These are phyloP conservation scores for Zymoseptoria ardabiliae DNA, from an alignment of 2,329 filamentous ascomycete species.

Conservation along the genomic window DNA sequence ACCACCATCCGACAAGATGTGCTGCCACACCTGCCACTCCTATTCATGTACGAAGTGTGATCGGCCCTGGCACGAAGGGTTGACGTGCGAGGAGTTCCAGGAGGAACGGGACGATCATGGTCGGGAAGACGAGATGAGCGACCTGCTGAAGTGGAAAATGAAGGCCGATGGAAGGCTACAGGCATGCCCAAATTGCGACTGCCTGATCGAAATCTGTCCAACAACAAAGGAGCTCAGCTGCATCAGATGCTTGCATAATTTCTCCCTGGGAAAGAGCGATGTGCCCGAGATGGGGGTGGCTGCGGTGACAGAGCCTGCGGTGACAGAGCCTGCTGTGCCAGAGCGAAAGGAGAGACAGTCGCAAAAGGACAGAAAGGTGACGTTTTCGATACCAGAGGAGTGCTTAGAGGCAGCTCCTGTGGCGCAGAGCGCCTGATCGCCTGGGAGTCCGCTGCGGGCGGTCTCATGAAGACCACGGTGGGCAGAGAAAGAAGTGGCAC, in stretches of 20 bases:
- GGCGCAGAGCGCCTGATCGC: not conserved
- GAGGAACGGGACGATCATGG: not conserved
- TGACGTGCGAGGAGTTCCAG: conserved; percentile 8
- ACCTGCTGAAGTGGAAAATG: not conserved
- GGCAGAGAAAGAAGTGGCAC: not conserved
- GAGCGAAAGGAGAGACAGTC: not conserved
- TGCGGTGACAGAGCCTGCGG: too few relatives aligned
- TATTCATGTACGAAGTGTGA: conserved; percentile 6
- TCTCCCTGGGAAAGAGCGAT: not conserved
- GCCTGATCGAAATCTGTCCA: not conserved
- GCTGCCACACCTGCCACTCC: conserved; percentile 6
- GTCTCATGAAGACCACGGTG: not conserved
- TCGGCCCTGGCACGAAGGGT: conserved; percentile 4
- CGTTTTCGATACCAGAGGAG: not conserved
- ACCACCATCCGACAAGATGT: not conserved
- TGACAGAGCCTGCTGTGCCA: too few relatives aligned
- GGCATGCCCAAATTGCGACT: not conserved
- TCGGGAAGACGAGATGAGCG: not conserved
- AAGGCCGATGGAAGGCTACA: not conserved
- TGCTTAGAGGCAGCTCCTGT: not conserved
- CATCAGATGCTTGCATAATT: not conserved
- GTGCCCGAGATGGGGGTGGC: not conserved
- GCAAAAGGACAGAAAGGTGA: not conserved
- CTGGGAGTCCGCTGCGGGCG: not conserved
- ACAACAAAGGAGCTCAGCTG: not conserved